A percentile compares a stretch with the other conserved stretches of the same genome.
Evolutionary conservation across 441 rosid species (phyloP).

Genomic region (Kokia cookei): DNA sequence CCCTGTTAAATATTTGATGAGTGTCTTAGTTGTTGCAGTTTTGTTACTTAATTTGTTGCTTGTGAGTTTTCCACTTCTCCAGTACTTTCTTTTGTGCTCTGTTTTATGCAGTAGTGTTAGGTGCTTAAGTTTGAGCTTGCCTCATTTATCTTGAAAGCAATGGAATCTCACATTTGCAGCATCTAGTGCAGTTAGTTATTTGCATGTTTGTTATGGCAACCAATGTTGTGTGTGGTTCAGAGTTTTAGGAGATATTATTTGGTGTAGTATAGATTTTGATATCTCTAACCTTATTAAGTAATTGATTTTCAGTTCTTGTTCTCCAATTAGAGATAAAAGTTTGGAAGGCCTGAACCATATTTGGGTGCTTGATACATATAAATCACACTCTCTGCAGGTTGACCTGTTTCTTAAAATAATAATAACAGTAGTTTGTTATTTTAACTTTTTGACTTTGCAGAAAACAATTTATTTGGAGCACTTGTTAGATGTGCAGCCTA

Average conservation of each 20-base stretch:
- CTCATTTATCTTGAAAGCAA: not conserved
- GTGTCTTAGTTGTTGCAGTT: not conserved
- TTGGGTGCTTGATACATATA: not conserved
- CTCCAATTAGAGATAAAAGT: not conserved
- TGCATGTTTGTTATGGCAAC: not conserved
- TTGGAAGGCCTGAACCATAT: not conserved
- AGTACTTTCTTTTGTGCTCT: not conserved
- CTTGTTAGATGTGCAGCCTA: constrained; percentile 22
- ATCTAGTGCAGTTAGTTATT: not conserved
- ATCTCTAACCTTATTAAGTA: not conserved
- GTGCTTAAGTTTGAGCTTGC: not conserved
- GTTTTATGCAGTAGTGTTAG: not conserved
- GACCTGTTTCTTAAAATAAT: not conserved
- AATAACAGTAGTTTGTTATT: not conserved
- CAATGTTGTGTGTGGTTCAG: not conserved
- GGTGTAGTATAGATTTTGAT: not conserved
- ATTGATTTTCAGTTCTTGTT: not conserved
- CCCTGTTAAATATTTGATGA: not conserved
- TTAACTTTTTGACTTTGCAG: constrained; percentile 27
- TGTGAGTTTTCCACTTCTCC: not conserved
- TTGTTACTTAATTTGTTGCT: not conserved
- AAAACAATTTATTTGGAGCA: constrained; percentile 33
- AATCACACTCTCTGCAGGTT: not conserved
- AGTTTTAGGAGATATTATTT: not conserved
- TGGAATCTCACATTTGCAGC: not conserved